Base-by-base conservation (phyloP, 345 rosid species). In the Populus tremula region DNA sequence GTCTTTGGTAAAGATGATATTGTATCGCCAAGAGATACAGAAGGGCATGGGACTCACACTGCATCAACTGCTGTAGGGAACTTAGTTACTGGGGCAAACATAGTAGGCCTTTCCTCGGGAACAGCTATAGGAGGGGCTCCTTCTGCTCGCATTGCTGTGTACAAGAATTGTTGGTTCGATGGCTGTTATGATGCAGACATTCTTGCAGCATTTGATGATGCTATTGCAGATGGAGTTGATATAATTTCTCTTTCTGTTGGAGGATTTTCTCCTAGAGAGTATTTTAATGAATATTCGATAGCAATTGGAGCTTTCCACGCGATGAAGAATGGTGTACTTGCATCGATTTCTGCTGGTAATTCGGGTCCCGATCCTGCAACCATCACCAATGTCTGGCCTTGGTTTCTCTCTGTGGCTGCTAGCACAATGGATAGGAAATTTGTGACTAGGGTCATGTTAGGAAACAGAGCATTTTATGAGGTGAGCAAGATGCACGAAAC, bases 351-450 rank as follows among this genome's bases (percentile, higher is more conserved):
- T 16, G 84, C 72, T 13, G 88, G 85, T 0, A 86, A 86, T 74
- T 21, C 56, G 2, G 88, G 81, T 8, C 85, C 85, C 7, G 2
- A 3, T 23, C 68, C 64, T 54, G 69, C 45, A 68, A 53, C 73
- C 2, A 29, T 72, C 6, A 6, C 71, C 20, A 87, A 80, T 67
- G 39, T 68, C 10, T 72, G 82, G 12, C 87, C 87, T 10, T 84
- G 86, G 89, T 31, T 76, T 49, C 76, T 86, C 66, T 73, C 85
- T 8, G 86, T 82, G 54, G 89, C 84, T 25, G 89, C 84, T 7
- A 80, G 81, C 73, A 76, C 76, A 72, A 74, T 76, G 6, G 83
- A 84, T 43, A 66, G 87, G 17, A 82, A 70, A 53, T 76, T 82
- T 38, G 47, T 77, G 12, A 68, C 73, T 21, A 39, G n/a, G 69